These are phyloP conservation scores for Lophium mytilinum DNA, from an alignment of 495 filamentous ascomycete species.

Conservation along the genomic window DNA sequence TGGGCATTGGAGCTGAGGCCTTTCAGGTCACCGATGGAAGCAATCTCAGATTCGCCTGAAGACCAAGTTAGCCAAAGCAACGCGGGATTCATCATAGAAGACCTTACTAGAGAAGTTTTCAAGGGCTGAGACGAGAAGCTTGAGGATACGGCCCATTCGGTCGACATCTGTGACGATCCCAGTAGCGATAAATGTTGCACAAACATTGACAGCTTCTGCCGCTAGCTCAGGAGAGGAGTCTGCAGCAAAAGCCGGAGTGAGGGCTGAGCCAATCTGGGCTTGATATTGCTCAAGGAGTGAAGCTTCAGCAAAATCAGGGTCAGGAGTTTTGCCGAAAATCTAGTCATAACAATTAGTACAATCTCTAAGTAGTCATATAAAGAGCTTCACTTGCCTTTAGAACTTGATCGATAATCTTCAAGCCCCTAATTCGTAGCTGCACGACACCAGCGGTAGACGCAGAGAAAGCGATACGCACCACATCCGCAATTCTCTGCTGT, in stretches of 20 bases:
- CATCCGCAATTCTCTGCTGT: constrained; percentile 78
- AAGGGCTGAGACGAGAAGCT: constrained; percentile 80
- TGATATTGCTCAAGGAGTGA: constrained; percentile 96
- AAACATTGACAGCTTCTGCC: constrained; percentile 94
- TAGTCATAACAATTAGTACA: constrained; percentile 28
- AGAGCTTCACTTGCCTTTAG: constrained; percentile 49
- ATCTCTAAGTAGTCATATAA: neutral
- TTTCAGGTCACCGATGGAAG: constrained; percentile 85
- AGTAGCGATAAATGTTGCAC: constrained; percentile 89
- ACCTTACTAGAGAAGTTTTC: constrained; percentile 74
- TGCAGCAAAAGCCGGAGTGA: constrained; percentile 90
- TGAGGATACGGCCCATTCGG: constrained; percentile 93
- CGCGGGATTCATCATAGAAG: neutral
- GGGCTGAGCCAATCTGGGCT: constrained; percentile 91
- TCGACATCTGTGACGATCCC: constrained; percentile 97
- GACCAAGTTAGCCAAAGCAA: neutral
- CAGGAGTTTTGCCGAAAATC: constrained; percentile 92
- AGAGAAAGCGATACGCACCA: constrained; percentile 96
- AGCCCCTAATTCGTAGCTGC: constrained; percentile 75
- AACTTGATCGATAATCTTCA: constrained; percentile 88
- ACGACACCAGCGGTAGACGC: constrained; percentile 91
- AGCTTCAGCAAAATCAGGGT: constrained; percentile 93
- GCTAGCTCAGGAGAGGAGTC: constrained; percentile 95
- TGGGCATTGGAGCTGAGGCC: constrained; percentile 92
- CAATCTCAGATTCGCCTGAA: constrained; percentile 61